Evolutionary conservation across 2,329 filamentous ascomycete species (phyloP), one percentile per base, ranked within the genome.

Genomic region (Rhinocladiella mackenziei): DNA sequence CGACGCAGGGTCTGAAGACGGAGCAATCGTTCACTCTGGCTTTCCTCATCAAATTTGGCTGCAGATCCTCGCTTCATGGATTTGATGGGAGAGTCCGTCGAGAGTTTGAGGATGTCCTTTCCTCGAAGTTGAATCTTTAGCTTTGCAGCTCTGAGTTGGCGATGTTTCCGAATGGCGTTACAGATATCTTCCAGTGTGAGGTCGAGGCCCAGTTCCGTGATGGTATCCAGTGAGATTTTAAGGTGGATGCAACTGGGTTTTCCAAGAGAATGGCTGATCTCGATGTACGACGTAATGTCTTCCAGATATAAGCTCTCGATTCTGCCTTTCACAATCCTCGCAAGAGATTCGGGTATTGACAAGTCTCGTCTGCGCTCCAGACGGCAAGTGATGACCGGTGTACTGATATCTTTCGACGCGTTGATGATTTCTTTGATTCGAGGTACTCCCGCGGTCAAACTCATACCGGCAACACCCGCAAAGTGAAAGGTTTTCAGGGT

Each of bases 401-500:
- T 98, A 64, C 86, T 94, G 66, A 98, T 98, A 37, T 75, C 73
- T 64, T 89, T 94, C 6, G 89, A 95, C 4, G 92, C 92, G 68
- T 98, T 98, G 80, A 98, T 98, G 56, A 98, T 98, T 74, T 98
- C 92, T 70, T 98, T 98, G 73, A 98, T 98, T 82, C 92, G 91
- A 1, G 92, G 92, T 5, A 98, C 92, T 86, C 92, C 92, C 62
- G 96, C 88, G 0, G 92, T 98, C 62, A 98, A 95, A 76, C 88
- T 95, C 92, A 98, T 97, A 65, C 91, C 91, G 31, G 92, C 92
- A 53, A 98, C 92, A 85, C 92, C 92, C 62, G 92, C 92, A 73
- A 98, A 98, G 84, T 97, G 92, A 80, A 97, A 97, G 62, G 92
- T 97, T 71, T 97, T 97, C 53, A 98, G 71, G 1, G 92, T 98